Conservation (phyloP, 352 stramenopile genomes). For the Blastocystis sp. region DNA sequence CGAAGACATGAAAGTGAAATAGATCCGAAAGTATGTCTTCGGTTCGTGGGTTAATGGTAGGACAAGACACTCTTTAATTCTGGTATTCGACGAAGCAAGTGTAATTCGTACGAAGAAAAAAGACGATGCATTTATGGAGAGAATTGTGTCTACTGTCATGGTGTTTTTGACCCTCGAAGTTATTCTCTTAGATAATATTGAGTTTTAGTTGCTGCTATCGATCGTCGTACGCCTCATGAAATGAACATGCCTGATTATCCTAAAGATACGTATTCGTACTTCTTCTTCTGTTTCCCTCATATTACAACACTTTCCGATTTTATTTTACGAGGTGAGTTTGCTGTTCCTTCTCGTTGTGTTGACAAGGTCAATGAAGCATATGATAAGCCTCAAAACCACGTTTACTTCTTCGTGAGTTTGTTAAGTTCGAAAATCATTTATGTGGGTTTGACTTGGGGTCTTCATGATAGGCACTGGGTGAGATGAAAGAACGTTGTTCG, state of each 20-base stretch:
- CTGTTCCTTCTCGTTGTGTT: not conserved
- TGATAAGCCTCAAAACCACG: not conserved
- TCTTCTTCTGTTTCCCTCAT: slow-evolving; percentile 23
- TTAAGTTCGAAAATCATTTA: not conserved
- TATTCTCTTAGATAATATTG: not conserved
- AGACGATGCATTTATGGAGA: not conserved
- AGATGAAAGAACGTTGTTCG: not conserved
- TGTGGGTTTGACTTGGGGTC: not conserved
- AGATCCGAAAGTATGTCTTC: not conserved
- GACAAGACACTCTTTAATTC: slow-evolving; percentile 4
- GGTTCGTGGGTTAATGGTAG: not conserved
- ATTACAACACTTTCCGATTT: not conserved
- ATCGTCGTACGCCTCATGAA: not conserved
- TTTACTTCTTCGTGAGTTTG: slow-evolving; percentile 6
- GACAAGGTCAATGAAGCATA: not conserved
- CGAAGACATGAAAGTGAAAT: not conserved
- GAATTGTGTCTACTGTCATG: slow-evolving; percentile 19
- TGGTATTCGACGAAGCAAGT: slow-evolving; percentile 6
- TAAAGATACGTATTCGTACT: not conserved
- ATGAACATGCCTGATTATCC: not conserved
- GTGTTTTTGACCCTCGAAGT: not conserved
- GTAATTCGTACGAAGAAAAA: not conserved
- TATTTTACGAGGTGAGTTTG: not conserved
- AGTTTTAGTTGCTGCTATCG: not conserved
- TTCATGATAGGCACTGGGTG: not conserved